These are phyloP conservation scores for Nakazawaea sp. DNA, from an alignment of 805 yeast species.

Conservation along the genomic window DNA sequence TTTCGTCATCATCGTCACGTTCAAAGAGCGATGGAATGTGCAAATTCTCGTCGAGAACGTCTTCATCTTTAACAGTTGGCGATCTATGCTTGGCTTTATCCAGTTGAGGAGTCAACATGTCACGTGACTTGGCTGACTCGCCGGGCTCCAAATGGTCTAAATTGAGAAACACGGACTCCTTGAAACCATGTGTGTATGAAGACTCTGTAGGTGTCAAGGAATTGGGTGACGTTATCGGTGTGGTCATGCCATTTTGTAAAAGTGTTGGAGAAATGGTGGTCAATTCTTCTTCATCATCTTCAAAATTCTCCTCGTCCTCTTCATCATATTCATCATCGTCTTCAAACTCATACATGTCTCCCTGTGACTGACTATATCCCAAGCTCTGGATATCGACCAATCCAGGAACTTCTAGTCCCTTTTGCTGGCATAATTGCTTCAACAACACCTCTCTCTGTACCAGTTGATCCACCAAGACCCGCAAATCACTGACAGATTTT, in stretches of 20 bases:
- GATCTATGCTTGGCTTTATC: too few relatives aligned
- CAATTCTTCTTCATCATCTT: background rate
- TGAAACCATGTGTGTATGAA: background rate
- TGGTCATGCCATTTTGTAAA: background rate
- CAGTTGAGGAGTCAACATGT: too few relatives aligned
- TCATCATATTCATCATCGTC: slow-evolving; percentile 9
- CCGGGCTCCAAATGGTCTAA: too few relatives aligned
- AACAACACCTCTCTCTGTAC: slow-evolving; percentile 19
- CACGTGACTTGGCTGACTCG: too few relatives aligned
- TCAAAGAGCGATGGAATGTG: background rate
- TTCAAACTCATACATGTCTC: slow-evolving; percentile 4
- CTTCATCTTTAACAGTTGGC: too few relatives aligned
- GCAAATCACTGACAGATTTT: slow-evolving; percentile 23
- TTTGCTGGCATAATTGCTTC: slow-evolving; percentile 17
- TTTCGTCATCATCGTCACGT: background rate
- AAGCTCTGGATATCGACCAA: slow-evolving; percentile 18
- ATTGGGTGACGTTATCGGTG: slow-evolving; percentile 9
- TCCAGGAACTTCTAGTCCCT: slow-evolving; percentile 24
- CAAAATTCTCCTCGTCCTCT: slow-evolving; percentile 1
- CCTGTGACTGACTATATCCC: slow-evolving; percentile 3
- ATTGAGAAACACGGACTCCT: slow-evolving; percentile 4
- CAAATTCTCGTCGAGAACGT: too few relatives aligned
- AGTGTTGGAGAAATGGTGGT: background rate
- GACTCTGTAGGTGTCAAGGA: slow-evolving; percentile 3
- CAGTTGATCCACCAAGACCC: slow-evolving; percentile 21